Evolutionary conservation across 768 basidiomycete species (phyloP), one percentile per base, ranked within the genome.

Genomic region (Neoboletus brunneissimus): DNA sequence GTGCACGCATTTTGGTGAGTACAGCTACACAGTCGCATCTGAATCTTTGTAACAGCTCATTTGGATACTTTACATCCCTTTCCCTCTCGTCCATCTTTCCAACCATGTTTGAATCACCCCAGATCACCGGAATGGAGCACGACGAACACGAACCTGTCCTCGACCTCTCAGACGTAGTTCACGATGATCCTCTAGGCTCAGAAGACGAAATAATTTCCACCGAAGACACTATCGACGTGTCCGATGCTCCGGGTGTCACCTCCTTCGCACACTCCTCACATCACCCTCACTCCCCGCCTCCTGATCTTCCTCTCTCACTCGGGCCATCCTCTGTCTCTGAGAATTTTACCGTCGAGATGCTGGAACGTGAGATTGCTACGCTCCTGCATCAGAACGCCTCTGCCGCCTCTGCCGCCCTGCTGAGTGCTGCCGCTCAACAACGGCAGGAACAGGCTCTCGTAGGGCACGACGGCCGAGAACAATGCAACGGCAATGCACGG

Each of bases 121-220:
- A 60, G 65, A 61, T 61, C 55, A 48, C 53, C 53, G 60, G 56
- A 55, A 79, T 79, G 76, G 74, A 77, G 48, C 67, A 81, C 71
- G 84, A 86, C 68, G 83, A 86, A 67, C 73, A 86, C 67, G 77
- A 72, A 35, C 81, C 82, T 58, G 81, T 83, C 60, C 81, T 91
- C 59, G 82, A 84, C 67, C 82, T 91, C 63, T 91, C 89, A 45
- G 89, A 91, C 73, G 89, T 91, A 72, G 88, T 91, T 44, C 87
- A 90, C 71, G 89, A 91, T 68, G 87, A 89, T 54, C 79, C 86
- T 31, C 79, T 89, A 23, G 83, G 79, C 68, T 81, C 87, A 63
- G 83, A 85, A 60, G 73, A 75, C 45, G 74, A 75, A 43, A 58
- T 70, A 45, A 60, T 75, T 73, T 65, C 63, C 27, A 55, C 66